These are phyloP conservation scores for Phytophthora macrochlamydospora DNA, from an alignment of 352 stramenopile species.

Conservation along the genomic window DNA sequence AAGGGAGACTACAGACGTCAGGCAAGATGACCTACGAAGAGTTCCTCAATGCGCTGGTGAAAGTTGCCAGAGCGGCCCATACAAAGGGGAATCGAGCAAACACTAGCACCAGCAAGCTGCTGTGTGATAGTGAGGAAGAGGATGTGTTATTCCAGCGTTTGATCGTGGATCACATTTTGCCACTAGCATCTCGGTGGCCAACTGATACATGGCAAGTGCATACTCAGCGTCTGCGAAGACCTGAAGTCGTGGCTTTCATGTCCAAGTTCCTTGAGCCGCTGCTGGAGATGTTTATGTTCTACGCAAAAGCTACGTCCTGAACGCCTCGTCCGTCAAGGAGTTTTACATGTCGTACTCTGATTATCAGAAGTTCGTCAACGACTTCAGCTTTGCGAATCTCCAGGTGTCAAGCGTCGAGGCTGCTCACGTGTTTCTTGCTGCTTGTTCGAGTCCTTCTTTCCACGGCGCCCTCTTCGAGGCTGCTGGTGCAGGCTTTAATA, in stretches of 20 bases:
- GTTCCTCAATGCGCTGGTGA: slow-evolving; percentile 79
- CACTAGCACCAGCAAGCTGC: slow-evolving; percentile 32
- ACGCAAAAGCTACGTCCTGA: slow-evolving; percentile 64
- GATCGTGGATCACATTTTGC: slow-evolving; percentile 65
- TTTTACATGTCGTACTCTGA: slow-evolving; percentile 75
- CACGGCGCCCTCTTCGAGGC: slow-evolving; percentile 36
- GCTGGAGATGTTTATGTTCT: slow-evolving; percentile 81
- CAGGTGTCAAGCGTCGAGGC: slow-evolving; percentile 73
- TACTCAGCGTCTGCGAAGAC: slow-evolving; percentile 47
- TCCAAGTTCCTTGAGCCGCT: slow-evolving; percentile 72
- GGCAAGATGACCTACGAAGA: slow-evolving; percentile 82
- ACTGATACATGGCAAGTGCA: slow-evolving; percentile 54
- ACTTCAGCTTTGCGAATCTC: slow-evolving; percentile 75
- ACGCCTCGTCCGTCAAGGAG: slow-evolving; percentile 51
- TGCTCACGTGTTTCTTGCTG: slow-evolving; percentile 70
- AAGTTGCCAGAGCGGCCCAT: slow-evolving; percentile 53
- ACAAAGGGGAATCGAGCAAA: slow-evolving; percentile 32
- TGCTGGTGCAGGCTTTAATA: neutral
- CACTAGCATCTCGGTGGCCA: slow-evolving; percentile 61
- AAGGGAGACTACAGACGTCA: slow-evolving; percentile 58
- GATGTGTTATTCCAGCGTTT: slow-evolving; percentile 62
- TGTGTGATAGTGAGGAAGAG: slow-evolving; percentile 49
- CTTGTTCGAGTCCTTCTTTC: slow-evolving; percentile 62
- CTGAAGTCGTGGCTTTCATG: slow-evolving; percentile 63
- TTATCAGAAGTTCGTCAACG: slow-evolving; percentile 77